Evolutionary conservation across 2,329 filamentous ascomycete genomes (phyloP), one percentile per base, ranked within the genome.

Genomic region (Pestalotiopsis sp.): DNA sequence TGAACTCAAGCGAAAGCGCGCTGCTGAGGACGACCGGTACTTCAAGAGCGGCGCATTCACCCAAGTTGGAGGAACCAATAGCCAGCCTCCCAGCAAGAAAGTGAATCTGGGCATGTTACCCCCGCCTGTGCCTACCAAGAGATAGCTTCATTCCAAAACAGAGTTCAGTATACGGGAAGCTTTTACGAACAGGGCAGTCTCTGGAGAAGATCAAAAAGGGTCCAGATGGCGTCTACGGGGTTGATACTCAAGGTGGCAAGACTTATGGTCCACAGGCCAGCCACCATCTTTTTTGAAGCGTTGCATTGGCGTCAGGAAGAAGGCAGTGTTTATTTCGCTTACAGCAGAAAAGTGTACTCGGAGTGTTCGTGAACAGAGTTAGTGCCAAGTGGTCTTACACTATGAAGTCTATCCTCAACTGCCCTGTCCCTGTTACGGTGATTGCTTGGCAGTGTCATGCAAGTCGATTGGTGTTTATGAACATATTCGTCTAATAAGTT

Each of bases 1-100:
- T 7, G 94, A 98, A 83, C 87, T 97, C 79, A 94, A 88, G 77
- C 88, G 94, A 75, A 98, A 98, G 84, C 86, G 94, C 72, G 97
- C 97, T 79, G 95, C 94, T 0, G 96, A 98, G 72, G 94, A 97
- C 78, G 95, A 98, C 78, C 87, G 94, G 49, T 99, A 94, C 92
- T 99, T 99, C 85, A 97, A 96, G 81, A 93, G 94, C 61, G 96
- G 96, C n/a, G 95, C 93, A 0, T 99, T 99, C 77, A 98, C 96
- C 9, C 95, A 98, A 79, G 88, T 97, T 68, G 90, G 90, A 11
- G 83, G 83, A 14, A 79, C 77, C 12, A 77, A 77, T 27, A 74
- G 86, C 2, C 78, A 95, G 72, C 94, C 93, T 17, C 83, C 88
- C 31, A 86, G 83, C 67, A 98, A 98, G 84, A 94, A 90, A 80